Conservation (phyloP, 2,329 filamentous ascomycete species). For the Paraphoma sp. region DNA sequence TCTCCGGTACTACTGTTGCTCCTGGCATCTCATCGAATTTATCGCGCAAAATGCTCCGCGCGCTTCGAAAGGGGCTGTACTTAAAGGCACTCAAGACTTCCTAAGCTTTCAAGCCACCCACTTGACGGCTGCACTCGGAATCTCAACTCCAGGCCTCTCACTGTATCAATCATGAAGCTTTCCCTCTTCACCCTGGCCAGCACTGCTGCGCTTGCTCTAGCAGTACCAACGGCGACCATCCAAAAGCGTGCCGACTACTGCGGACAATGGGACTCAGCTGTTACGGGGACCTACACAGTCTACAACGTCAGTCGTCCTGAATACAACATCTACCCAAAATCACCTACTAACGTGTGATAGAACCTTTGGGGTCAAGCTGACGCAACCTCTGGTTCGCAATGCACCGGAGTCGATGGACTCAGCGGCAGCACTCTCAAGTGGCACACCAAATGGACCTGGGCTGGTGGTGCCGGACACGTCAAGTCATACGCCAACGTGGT, state of each 20-base stretch:
- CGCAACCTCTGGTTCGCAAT: conserved; percentile 55
- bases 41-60: too few species aligned
- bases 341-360: background rate
- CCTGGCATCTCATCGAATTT: background rate
- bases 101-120: background rate
- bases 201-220: conserved; percentile 38
- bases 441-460: conserved; percentile 54
- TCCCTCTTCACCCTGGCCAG: conserved; percentile 30
- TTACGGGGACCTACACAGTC: conserved; percentile 39
- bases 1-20: background rate
- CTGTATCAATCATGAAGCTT: conserved; percentile 34
- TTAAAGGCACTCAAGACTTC: background rate
- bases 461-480: conserved; percentile 46
- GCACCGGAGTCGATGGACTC: conserved; percentile 52
- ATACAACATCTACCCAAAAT: background rate
- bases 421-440: conserved; percentile 50
- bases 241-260: conserved; percentile 44
- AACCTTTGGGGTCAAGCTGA: conserved; percentile 54
- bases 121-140: background rate
- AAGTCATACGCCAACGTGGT: conserved; percentile 55
- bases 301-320: conserved; percentile 29
- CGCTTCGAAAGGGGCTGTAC: background rate
- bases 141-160: background rate
- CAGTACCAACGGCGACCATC: conserved; percentile 32
- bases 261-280: conserved; percentile 38